Evolutionary conservation across 495 filamentous ascomycete genomes (phyloP).

Genomic region (Tuber melanosporum): DNA sequence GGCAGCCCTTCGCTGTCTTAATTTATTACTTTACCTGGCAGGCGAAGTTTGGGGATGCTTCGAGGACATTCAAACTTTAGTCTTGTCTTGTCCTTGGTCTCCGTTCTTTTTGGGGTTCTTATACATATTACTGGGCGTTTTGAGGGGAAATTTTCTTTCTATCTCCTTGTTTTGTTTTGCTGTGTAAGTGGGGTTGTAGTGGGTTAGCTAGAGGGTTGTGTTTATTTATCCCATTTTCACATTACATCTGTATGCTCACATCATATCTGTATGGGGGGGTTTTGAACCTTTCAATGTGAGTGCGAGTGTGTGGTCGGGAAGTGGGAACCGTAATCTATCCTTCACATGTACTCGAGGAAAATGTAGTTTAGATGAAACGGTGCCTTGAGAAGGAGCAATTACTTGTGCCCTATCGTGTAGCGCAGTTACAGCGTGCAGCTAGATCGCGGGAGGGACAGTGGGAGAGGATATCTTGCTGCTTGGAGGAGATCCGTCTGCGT

Average conservation of each 20-base stretch:
- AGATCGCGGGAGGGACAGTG: background rate
- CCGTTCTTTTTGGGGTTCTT: background rate
- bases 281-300: background rate
- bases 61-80: conserved; percentile 8
- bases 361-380: background rate
- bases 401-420: background rate
- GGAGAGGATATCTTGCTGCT: background rate
- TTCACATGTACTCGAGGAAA: background rate
- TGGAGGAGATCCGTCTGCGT: background rate
- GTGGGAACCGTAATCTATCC: background rate
- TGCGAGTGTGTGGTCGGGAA: background rate
- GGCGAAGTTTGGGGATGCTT: conserved; percentile 72
- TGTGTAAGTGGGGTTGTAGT: background rate
- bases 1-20: conserved; percentile 82
- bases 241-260: background rate
- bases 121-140: background rate
- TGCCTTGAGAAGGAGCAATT: background rate
- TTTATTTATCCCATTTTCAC: background rate
- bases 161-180: background rate
- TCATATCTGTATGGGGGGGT: background rate
- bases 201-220: background rate
- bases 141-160: background rate
- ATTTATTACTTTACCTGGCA: conserved; percentile 98
- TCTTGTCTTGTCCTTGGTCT: background rate
- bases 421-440: background rate